Conservation (phyloP, 2,329 filamentous ascomycete genomes). For the Raffaelea albimanens region DNA sequence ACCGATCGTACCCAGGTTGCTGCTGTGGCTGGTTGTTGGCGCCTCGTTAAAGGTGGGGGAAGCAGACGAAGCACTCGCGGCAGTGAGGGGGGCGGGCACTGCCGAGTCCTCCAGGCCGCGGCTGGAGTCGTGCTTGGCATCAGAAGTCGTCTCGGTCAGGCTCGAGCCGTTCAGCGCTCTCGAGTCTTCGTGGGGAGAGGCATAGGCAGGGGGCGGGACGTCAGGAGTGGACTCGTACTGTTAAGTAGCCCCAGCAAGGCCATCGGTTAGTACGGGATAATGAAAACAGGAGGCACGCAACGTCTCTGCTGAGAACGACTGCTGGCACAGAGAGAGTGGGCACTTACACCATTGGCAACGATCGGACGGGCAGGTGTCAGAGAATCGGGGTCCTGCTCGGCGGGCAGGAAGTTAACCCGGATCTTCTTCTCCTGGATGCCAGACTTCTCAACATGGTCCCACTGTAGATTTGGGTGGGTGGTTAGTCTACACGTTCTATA, state of each 20-base stretch:
- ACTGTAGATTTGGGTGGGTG: conserved; percentile 38
- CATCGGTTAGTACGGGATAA: background rate
- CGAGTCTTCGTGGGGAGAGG: conserved; percentile 20
- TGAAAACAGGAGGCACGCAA: background rate
- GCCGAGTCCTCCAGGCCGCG: conserved; percentile 7
- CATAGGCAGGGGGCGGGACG: conserved; percentile 19
- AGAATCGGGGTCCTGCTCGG: conserved; percentile 32
- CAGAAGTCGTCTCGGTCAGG: conserved; percentile 13
- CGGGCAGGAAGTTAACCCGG: conserved; percentile 72
- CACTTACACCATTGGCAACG: conserved; percentile 20
- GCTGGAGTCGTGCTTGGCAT: conserved; percentile 4
- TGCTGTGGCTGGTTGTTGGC: background rate
- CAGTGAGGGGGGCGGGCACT: background rate
- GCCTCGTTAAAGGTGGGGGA: too few relatives aligned
- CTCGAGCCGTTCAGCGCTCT: conserved; percentile 11
- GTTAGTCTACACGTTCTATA: conserved; percentile 15
- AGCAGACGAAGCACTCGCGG: too few relatives aligned
- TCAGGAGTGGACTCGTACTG: conserved; percentile 24
- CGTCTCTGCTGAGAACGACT: too few relatives aligned
- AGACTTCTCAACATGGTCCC: conserved; percentile 68
- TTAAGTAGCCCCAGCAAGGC: background rate
- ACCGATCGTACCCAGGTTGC: background rate
- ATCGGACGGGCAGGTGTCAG: conserved; percentile 19
- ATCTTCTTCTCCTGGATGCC: conserved; percentile 92
- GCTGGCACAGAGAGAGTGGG: background rate